Evolutionary conservation across 176 grass and related monocot species (phyloP).

Genomic region (Oryza longistaminata): DNA sequence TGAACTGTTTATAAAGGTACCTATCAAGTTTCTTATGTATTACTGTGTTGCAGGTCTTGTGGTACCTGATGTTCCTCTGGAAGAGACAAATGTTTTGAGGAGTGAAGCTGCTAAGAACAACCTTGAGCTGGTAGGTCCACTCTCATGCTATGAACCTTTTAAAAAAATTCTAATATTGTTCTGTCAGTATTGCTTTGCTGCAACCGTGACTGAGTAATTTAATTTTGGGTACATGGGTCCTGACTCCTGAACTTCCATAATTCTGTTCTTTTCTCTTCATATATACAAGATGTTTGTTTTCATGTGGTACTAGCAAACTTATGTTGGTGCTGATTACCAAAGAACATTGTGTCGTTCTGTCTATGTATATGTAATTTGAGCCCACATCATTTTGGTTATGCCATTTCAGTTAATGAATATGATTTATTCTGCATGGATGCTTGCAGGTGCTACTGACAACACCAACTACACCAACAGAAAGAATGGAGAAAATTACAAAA

Average conservation of each 20-base stretch:
- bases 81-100: slow-evolving; percentile 84
- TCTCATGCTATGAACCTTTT: background rate
- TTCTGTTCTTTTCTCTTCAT: background rate
- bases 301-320: background rate
- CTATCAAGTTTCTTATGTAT: background rate
- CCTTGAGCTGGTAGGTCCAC: slow-evolving; percentile 80
- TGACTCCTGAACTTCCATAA: background rate
- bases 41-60: slow-evolving; percentile 72
- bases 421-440: slow-evolving; percentile 25
- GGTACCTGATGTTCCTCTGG: slow-evolving; percentile 96
- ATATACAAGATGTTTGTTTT: background rate
- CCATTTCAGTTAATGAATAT: slow-evolving; percentile 17
- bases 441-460: slow-evolving; percentile 91
- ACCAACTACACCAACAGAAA: slow-evolving; percentile 94
- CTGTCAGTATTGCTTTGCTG: background rate
- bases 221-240: background rate
- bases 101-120: slow-evolving; percentile 83
- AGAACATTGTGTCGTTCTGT: slow-evolving; percentile 17
- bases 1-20: background rate
- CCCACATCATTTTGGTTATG: slow-evolving; percentile 19
- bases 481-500: slow-evolving; percentile 90
- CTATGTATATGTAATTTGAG: background rate
- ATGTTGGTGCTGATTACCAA: background rate
- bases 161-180: background rate
- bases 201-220: background rate